Evolutionary conservation across 2,329 filamentous ascomycete genomes (phyloP).

Genomic region (Ceratocystis ficicola): DNA sequence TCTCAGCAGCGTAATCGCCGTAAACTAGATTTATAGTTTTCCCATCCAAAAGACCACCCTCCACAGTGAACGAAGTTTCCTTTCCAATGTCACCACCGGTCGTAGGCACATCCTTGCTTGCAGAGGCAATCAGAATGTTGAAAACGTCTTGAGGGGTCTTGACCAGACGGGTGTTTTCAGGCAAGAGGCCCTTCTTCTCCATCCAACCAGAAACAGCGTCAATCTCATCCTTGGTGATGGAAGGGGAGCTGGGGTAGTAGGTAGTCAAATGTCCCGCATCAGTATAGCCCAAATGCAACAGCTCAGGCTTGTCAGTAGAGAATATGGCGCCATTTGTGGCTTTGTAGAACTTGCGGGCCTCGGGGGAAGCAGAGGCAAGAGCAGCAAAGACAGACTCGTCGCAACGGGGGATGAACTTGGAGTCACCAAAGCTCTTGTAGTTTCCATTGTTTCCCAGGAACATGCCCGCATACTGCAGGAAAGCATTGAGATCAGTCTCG

Average conservation of each 20-base stretch:
- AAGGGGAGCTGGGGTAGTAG: slow-evolving; percentile 66
- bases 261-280: slow-evolving; percentile 66
- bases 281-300: slow-evolving; percentile 65
- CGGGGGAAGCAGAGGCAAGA: slow-evolving; percentile 48
- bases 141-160: slow-evolving; percentile 54
- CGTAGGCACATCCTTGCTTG: slow-evolving; percentile 44
- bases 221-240: slow-evolving; percentile 65
- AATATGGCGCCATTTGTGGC: slow-evolving; percentile 62
- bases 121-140: slow-evolving; percentile 64
- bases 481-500: slow-evolving; percentile 51
- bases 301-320: slow-evolving; percentile 47
- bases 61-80: slow-evolving; percentile 47
- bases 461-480: slow-evolving; percentile 65
- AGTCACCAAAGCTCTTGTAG: slow-evolving; percentile 78
- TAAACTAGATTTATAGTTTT: slow-evolving; percentile 61
- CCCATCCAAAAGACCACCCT: slow-evolving; percentile 48
- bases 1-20: slow-evolving; percentile 61
- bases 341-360: slow-evolving; percentile 52
- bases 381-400: slow-evolving; percentile 50
- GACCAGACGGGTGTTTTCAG: slow-evolving; percentile 63
- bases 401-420: slow-evolving; percentile 69
- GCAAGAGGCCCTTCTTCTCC: slow-evolving; percentile 56
- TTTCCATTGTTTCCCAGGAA: slow-evolving; percentile 73
- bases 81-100: slow-evolving; percentile 58
- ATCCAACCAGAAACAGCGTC: slow-evolving; percentile 59